Percentiles rank a stretch among this genome's conserved stretches.
These are phyloP conservation scores for Zostera marina DNA, from an alignment of 116 monocot genomes.

Conservation along the genomic window DNA sequence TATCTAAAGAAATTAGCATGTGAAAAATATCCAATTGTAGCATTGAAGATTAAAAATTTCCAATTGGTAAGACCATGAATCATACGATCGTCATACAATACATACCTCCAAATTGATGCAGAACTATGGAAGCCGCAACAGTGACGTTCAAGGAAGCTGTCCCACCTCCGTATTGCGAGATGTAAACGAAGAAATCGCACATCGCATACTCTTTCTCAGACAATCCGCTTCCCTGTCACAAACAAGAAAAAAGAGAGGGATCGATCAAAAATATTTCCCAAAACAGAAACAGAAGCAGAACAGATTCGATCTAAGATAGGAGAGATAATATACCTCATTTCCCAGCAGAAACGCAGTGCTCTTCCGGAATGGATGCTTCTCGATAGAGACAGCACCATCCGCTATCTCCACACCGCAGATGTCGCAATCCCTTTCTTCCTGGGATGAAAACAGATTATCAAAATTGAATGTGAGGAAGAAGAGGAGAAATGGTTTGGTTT, in stretches of 20 bases:
- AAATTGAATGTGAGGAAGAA: neutral
- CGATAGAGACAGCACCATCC: conserved; percentile 48
- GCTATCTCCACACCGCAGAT: conserved; percentile 93
- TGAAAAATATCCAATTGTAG: too few relatives aligned
- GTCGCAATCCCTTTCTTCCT: conserved; percentile 61
- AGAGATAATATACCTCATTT: conserved; percentile 72
- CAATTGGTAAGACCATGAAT: too few relatives aligned
- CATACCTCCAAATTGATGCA: conserved; percentile 85
- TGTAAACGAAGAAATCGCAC: conserved; percentile 91
- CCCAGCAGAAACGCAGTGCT: conserved; percentile 95
- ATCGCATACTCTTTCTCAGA: conserved; percentile 70
- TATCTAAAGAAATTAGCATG: too few relatives aligned
- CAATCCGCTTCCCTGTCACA: conserved; percentile 55
- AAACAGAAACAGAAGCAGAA: neutral
- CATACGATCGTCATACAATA: too few relatives aligned
- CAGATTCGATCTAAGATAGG: neutral
- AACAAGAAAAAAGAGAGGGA: neutral
- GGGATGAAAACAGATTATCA: neutral
- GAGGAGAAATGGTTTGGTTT: neutral
- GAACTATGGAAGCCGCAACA: conserved; percentile 82
- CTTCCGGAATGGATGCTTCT: conserved; percentile 51
- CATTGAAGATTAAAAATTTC: too few relatives aligned
- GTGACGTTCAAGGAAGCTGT: conserved; percentile 94
- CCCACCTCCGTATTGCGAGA: conserved; percentile 82
- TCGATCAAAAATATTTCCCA: neutral